phyloP scores from a whole-genome alignment of 2,329 filamentous ascomycete species.

The Fusarium decemcellulare region DNA sequence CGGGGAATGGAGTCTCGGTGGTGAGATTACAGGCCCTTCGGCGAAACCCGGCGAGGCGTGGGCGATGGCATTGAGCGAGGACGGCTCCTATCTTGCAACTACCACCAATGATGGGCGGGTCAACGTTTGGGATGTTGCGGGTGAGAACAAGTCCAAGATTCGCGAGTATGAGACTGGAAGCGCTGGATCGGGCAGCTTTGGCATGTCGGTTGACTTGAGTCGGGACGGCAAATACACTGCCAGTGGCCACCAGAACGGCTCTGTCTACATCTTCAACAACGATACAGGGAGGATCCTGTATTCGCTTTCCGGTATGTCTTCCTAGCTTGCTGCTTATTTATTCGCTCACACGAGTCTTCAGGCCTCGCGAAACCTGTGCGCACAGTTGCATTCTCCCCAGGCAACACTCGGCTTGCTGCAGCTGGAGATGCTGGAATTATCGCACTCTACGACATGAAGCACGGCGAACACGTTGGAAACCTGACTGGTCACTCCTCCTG shows the following conservation, averaged over 20 bases:
- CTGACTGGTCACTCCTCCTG: slow-evolving; percentile 85
- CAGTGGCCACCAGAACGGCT: slow-evolving; percentile 92
- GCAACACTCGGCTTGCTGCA: slow-evolving; percentile 86
- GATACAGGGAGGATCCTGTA: slow-evolving; percentile 88
- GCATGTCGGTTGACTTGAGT: slow-evolving; percentile 86
- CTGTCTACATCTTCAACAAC: slow-evolving; percentile 96
- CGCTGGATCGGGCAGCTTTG: slow-evolving; percentile 85
- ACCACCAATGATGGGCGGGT: slow-evolving; percentile 91
- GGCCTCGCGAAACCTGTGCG: slow-evolving; percentile 91
- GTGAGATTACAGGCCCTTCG: slow-evolving; percentile 58
- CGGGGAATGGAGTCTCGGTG: slow-evolving; percentile 63
- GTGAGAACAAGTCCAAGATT: slow-evolving; percentile 73
- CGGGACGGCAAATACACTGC: slow-evolving; percentile 88
- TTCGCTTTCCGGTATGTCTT: slow-evolving; percentile 80
- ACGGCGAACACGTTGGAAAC: slow-evolving; percentile 93
- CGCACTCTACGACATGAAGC: slow-evolving; percentile 90
- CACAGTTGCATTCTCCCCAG: slow-evolving; percentile 89
- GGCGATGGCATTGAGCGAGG: slow-evolving; percentile 88
- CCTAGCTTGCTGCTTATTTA: background rate
- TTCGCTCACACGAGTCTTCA: slow-evolving; percentile 49
- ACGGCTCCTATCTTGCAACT: slow-evolving; percentile 87
- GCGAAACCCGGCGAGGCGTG: slow-evolving; percentile 82
- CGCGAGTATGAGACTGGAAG: slow-evolving; percentile 85
- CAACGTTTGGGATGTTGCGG: slow-evolving; percentile 85
- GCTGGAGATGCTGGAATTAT: slow-evolving; percentile 92